Evolutionary conservation across 2,329 filamentous ascomycete genomes (phyloP), one percentile per base, ranked within the genome.

Genomic region (Trichoderma sp.): DNA sequence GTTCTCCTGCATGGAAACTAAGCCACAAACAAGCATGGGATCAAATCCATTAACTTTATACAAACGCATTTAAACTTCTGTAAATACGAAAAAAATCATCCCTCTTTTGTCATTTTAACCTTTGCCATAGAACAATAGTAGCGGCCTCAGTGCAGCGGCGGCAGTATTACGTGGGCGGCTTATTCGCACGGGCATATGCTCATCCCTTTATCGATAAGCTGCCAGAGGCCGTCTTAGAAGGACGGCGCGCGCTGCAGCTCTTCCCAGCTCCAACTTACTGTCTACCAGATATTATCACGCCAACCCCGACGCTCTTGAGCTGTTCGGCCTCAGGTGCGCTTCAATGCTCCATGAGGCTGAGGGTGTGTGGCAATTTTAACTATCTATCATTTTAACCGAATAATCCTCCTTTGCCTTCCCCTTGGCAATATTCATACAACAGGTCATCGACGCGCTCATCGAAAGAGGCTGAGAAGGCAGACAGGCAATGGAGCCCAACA

Each of bases 401-500:
- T 5, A 64, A 41, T n/a, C 31, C 50, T 24, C 50, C 50, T 21
- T 64, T 38, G 24, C 38, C 18, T 2, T 11, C 8, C 9, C 18
- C 59, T 35, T 56, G n/a, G 12, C 31, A 56, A 41, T 76, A 53
- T 60, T 14, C 31, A 60, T 21, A 21, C 50, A n/a, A 35, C 27
- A 31, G 24, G 21, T 21, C n/a, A 35, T 33, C 31, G 50, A 62
- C 72, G 72, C 72, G 72, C 65, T 27, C 24, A 31, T 65, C 45
- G 31, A 24, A 41, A 31, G 45, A 50, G 29, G 45, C 45, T 62
- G 45, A 27, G 18, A 71, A 67, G 67, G 35, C 18, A 21, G 29
- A 29, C 60, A 33, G 2, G 59, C 29, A 12, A 84, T 84, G 83
- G 82, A 82, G 16, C 27, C 65, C 56, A 78, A 56, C 50, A 56